Conservation (phyloP, 2,329 filamentous ascomycete genomes). For the Stagonosporopsis chrysanthemi region DNA sequence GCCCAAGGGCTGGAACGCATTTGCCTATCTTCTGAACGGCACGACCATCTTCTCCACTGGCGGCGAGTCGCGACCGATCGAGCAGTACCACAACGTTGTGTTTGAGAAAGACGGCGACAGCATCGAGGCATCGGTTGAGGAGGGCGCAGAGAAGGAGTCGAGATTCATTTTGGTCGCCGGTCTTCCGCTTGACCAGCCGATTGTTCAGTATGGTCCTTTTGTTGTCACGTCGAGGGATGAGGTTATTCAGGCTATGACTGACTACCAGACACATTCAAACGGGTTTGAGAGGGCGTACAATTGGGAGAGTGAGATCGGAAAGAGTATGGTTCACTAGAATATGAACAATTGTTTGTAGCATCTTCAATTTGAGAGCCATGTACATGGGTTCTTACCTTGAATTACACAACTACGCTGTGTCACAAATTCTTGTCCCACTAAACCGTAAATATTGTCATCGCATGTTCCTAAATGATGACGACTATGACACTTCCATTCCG, state of each 20-base stretch:
- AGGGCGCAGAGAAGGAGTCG: conserved; percentile 65
- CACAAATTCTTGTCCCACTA: no score
- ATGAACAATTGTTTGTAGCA: no score
- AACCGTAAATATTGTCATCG: no score
- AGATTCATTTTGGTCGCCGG: conserved; percentile 78
- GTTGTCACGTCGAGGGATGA: conserved; percentile 48
- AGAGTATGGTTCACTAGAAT: conserved; percentile 41
- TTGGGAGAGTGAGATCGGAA: conserved; percentile 77
- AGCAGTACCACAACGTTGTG: conserved; percentile 85
- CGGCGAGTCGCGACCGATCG: conserved; percentile 56
- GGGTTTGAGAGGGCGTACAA: conserved; percentile 69
- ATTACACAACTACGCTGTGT: no score
- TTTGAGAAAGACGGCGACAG: conserved; percentile 82
- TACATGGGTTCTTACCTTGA: background rate
- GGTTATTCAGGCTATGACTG: conserved; percentile 49
- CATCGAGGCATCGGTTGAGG: conserved; percentile 73
- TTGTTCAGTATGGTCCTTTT: conserved; percentile 52
- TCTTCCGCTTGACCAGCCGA: conserved; percentile 59
- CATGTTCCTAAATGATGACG: no score
- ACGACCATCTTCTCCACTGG: conserved; percentile 63
- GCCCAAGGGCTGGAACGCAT: conserved; percentile 86
- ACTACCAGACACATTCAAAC: conserved; percentile 47
- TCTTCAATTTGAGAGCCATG: background rate
- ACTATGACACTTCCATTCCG: no score
- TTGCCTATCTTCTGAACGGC: conserved; percentile 85